Conservation (phyloP, 2,329 filamentous ascomycete species). For the Aureobasidium sp. region DNA sequence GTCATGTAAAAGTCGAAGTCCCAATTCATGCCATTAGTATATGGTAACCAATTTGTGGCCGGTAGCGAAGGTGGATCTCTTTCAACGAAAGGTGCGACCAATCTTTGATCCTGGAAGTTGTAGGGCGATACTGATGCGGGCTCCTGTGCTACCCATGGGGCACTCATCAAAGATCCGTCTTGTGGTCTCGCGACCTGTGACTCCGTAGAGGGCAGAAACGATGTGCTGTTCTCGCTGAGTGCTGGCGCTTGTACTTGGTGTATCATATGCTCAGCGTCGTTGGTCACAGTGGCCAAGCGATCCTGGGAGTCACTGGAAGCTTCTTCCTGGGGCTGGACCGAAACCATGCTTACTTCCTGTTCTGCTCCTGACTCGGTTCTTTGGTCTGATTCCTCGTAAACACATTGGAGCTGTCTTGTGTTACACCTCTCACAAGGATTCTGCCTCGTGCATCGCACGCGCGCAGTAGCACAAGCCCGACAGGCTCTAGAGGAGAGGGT, state of each 20-base stretch:
- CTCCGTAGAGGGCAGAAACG: neutral
- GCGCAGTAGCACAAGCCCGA: conserved; percentile 4
- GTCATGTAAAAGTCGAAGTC: conserved; percentile 18
- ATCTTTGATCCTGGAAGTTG: neutral
- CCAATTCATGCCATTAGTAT: conserved; percentile 6
- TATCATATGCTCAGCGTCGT: neutral
- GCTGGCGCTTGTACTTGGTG: neutral
- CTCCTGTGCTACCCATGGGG: neutral
- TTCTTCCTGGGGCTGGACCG: neutral
- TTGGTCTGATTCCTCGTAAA: conserved; percentile 4
- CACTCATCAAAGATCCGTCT: neutral
- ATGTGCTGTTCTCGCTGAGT: neutral
- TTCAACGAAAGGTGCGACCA: neutral
- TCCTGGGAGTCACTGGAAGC: neutral
- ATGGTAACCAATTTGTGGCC: conserved; percentile 14
- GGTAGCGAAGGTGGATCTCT: neutral
- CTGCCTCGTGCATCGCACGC: conserved; percentile 12
- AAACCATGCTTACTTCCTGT: neutral
- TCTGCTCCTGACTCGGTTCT: neutral
- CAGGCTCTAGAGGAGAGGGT: conserved; percentile 4
- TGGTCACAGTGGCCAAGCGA: neutral
- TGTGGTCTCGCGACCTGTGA: neutral
- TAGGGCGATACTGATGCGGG: neutral
- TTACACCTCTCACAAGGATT: conserved; percentile 13
- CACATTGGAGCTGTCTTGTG: neutral